phyloP scores from a whole-genome alignment of 192 early-diverging fungal species.

The Dissophora globulifera region DNA sequence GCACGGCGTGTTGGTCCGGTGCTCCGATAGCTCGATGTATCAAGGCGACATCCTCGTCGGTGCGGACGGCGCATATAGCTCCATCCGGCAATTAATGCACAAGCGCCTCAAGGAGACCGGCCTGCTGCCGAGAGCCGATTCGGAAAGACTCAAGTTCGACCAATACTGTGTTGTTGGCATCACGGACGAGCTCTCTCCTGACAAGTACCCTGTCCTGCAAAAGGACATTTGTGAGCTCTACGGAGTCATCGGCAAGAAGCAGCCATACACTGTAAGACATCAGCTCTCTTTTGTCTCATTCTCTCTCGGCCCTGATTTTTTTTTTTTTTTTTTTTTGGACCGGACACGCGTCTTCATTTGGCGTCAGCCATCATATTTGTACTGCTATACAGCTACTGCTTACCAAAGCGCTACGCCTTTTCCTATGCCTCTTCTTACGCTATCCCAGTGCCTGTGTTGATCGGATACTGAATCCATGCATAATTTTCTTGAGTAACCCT shows the following conservation, averaged over 20 bases:
- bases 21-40: slow-evolving; percentile 32
- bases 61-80: slow-evolving; percentile 52
- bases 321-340: background rate
- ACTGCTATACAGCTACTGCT: no score
- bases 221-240: slow-evolving; percentile 15
- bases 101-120: slow-evolving; percentile 29
- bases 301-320: background rate
- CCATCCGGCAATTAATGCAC: slow-evolving; percentile 46
- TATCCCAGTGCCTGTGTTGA: no score
- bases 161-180: slow-evolving; percentile 49
- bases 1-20: slow-evolving; percentile 26
- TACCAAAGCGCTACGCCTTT: no score
- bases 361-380: no score
- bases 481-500: no score
- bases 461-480: no score
- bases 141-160: slow-evolving; percentile 50
- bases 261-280: slow-evolving; percentile 36
- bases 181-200: slow-evolving; percentile 24
- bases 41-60: slow-evolving; percentile 52
- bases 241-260: slow-evolving; percentile 41
- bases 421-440: no score
- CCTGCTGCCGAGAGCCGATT: slow-evolving; percentile 25
- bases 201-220: slow-evolving; percentile 25
- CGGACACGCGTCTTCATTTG: no score
- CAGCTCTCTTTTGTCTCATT: background rate